Evolutionary conservation across 2,329 filamentous ascomycete genomes (phyloP), one percentile per base, ranked within the genome.

Genomic region (Aspergillus tubingensis): DNA sequence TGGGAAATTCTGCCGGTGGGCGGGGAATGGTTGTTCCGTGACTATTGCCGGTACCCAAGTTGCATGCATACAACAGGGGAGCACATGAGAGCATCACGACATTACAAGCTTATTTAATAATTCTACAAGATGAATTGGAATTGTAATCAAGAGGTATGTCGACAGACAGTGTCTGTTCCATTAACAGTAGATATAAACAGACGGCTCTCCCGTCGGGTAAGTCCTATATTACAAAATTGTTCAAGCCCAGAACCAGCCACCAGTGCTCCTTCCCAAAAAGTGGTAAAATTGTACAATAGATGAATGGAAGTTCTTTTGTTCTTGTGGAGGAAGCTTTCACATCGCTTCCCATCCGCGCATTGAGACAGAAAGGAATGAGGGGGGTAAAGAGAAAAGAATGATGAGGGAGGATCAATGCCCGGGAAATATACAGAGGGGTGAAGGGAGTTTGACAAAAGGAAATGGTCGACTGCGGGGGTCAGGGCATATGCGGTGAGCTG

Each of bases 201-300:
- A 64, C 59, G 63, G 55, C 38, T 54, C 57, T 15, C 57, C 65
- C 66, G 52, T 60, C 57, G 44, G 55, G 58, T 54, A 58, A 59
- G 51, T 62, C 62, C 64, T 75, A 74, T 73, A 74, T 74, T 75
- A 75, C 73, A 74, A 69, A 27, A 63, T 60, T 62, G 59, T 66
- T 64, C 63, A 66, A 64, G 62, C 57, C 52, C 53, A 68, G 69
- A 69, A 65, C 63, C 52, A 62, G 53, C 62, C 59, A 63, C 62
- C 56, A 51, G 54, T 65, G 57, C 64, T 61, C 65, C 65, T 63
- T 65, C 50, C 59, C 58, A 75, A 62, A 53, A 62, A 63, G 65
- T 60, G 47, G 49, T 63, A 27, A 66, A 64, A 63, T 62, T 68
- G 66, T 64, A 62, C 57, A 60, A 21, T 41, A 19, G 49, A 19